phyloP scores from a whole-genome alignment of 805 yeast species.

The Pichia rugopelliculosa region DNA sequence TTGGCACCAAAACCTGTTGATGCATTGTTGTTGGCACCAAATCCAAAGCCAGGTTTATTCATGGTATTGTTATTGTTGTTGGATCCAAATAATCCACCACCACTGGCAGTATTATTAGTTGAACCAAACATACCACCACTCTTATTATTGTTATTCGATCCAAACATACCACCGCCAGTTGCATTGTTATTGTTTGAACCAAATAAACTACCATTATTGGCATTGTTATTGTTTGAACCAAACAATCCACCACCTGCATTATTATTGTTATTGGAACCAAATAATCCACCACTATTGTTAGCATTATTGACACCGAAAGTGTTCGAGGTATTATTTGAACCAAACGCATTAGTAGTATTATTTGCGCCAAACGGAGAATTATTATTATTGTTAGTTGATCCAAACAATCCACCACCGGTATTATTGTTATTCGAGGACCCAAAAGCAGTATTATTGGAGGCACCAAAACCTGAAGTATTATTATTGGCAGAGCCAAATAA shows the following conservation, averaged over 20 bases:
- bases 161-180: slow-evolving; percentile 16
- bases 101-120: slow-evolving; percentile 8
- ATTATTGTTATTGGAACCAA: slow-evolving; percentile 14
- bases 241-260: slow-evolving; percentile 13
- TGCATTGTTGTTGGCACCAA: slow-evolving; percentile 2
- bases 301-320: slow-evolving; percentile 34
- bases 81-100: slow-evolving; percentile 30
- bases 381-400: slow-evolving; percentile 4
- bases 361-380: slow-evolving; percentile 17
- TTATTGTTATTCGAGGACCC: slow-evolving; percentile 13
- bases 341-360: slow-evolving; percentile 22
- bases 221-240: slow-evolving; percentile 18
- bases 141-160: slow-evolving; percentile 1
- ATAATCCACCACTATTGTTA: slow-evolving; percentile 20
- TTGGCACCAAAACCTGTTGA: slow-evolving; percentile 15
- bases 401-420: slow-evolving; percentile 7
- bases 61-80: slow-evolving; percentile 7
- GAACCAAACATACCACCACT: slow-evolving; percentile 22
- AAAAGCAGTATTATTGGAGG: slow-evolving; percentile 3
- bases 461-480: slow-evolving; percentile 6
- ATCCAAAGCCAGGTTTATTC: neutral
- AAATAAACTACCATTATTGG: slow-evolving; percentile 28
- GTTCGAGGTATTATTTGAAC: slow-evolving; percentile 18
- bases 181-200: slow-evolving; percentile 20
- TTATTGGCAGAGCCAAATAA: neutral